phyloP scores from a whole-genome alignment of 768 basidiomycete species.

The Macrocybe gigantea region DNA sequence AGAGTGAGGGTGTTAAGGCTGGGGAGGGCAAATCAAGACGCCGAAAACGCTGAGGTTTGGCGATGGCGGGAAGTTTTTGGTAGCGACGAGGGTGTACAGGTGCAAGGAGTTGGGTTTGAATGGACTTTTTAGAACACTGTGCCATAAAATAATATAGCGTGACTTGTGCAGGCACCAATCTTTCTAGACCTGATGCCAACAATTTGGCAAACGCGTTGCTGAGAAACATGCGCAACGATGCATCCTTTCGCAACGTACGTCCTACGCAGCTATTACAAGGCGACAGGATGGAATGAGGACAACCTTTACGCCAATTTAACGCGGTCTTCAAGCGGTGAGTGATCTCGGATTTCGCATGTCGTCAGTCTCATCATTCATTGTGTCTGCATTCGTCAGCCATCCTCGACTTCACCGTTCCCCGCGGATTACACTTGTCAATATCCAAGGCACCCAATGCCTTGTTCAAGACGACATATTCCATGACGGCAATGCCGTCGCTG shows the following conservation, averaged over 20 bases:
- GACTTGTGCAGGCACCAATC: neutral
- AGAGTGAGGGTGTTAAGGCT: slow-evolving; percentile 7
- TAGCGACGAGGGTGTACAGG: neutral
- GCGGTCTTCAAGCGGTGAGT: slow-evolving; percentile 77
- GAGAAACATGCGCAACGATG: slow-evolving; percentile 33
- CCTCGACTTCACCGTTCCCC: slow-evolving; percentile 86
- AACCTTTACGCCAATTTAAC: slow-evolving; percentile 89
- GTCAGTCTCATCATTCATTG: slow-evolving; percentile 3
- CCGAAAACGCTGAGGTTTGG: slow-evolving; percentile 2
- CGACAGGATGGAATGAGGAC: slow-evolving; percentile 97
- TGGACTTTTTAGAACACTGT: neutral
- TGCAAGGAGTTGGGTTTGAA: slow-evolving; percentile 3
- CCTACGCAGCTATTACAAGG: slow-evolving; percentile 81
- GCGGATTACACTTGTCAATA: slow-evolving; percentile 70
- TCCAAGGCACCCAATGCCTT: slow-evolving; percentile 86
- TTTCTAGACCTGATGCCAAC: no score
- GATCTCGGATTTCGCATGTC: neutral
- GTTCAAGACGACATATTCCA: slow-evolving; percentile 88
- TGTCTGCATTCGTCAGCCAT: slow-evolving; percentile 48
- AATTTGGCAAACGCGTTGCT: no score
- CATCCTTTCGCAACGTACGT: slow-evolving; percentile 87
- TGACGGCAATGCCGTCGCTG: slow-evolving; percentile 89
- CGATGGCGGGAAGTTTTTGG: slow-evolving; percentile 9
- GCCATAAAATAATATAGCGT: neutral
- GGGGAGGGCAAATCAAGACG: neutral